A percentile compares a stretch with the other conserved stretches of the same genome.
Conservation (phyloP, 108 stramenopile species). For the Mediolabrus comicus region DNA sequence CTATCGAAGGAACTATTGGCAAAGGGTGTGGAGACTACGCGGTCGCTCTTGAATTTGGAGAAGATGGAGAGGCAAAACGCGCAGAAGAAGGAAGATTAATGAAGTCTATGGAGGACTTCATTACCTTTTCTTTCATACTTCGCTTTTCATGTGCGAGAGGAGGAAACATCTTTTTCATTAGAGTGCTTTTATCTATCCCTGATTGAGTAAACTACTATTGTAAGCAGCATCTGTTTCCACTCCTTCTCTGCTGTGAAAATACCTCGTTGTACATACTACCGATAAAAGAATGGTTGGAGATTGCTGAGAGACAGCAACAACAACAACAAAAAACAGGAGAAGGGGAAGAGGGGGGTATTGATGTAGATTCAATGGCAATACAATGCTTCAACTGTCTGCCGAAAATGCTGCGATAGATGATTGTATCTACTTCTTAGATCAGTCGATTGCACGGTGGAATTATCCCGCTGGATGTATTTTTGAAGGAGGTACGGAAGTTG, state of each 20-base stretch:
- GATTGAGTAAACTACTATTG: too few relatives aligned
- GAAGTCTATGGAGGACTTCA: background rate
- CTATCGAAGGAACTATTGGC: background rate
- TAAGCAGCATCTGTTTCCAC: too few relatives aligned
- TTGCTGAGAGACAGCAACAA: conserved; percentile 10
- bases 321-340: too few relatives aligned
- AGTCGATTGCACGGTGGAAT: conserved; percentile 59
- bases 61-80: background rate
- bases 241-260: too few relatives aligned
- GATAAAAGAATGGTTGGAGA: conserved; percentile 55
- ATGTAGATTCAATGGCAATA: conserved; percentile 39
- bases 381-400: conserved; percentile 72
- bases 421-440: conserved; percentile 83
- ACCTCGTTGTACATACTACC: too few relatives aligned
- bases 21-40: background rate
- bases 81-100: background rate
- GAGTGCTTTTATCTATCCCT: too few relatives aligned
- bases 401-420: conserved; percentile 78
- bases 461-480: conserved; percentile 68
- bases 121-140: too few relatives aligned
- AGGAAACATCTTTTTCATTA: too few relatives aligned
- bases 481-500: conserved; percentile 76
- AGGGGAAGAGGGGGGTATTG: conserved; percentile 30
- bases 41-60: background rate
- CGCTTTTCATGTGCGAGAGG: too few relatives aligned